phyloP scores from a whole-genome alignment of 352 stramenopile species.

The Blastocystis sp. region DNA sequence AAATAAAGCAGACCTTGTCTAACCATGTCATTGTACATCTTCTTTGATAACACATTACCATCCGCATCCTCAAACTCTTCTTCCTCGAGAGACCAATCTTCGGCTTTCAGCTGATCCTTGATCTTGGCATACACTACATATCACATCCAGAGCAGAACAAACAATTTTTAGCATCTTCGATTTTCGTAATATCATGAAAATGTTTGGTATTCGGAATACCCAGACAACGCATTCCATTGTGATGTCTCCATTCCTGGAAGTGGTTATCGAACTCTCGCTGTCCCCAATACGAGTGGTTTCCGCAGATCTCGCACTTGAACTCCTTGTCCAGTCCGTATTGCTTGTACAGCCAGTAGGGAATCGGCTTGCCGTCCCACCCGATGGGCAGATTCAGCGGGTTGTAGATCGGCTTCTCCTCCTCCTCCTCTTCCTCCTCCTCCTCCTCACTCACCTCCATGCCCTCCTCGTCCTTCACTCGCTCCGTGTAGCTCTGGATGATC shows the following conservation, averaged over 20 bases:
- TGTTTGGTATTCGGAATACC: slow-evolving; percentile 99
- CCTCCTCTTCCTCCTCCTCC: slow-evolving; percentile 73
- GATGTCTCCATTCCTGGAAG: slow-evolving; percentile 94
- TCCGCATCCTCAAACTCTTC: slow-evolving; percentile 98
- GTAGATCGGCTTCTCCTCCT: slow-evolving; percentile 91
- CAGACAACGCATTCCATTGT: slow-evolving; percentile 93
- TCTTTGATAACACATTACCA: slow-evolving; percentile 91
- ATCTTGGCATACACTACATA: slow-evolving; percentile 86
- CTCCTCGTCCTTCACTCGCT: slow-evolving; percentile 69
- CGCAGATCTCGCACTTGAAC: slow-evolving; percentile 98
- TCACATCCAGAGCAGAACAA: slow-evolving; percentile 66
- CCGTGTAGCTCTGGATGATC: slow-evolving; percentile 77
- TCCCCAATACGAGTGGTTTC: slow-evolving; percentile 94
- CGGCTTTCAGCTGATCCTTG: slow-evolving; percentile 81
- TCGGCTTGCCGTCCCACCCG: slow-evolving; percentile 96
- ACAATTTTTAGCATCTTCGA: slow-evolving; percentile 83
- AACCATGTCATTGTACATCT: slow-evolving; percentile 94
- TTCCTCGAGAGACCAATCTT: slow-evolving; percentile 86
- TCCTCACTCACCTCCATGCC: slow-evolving; percentile 68
- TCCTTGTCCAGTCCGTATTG: slow-evolving; percentile 94
- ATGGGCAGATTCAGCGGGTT: slow-evolving; percentile 96
- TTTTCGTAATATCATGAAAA: slow-evolving; percentile 97
- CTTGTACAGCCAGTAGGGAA: slow-evolving; percentile 99
- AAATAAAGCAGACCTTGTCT: slow-evolving; percentile 84
- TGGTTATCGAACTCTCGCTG: slow-evolving; percentile 89